Percentiles rank a stretch among this genome's conserved stretches.
phyloP scores from a whole-genome alignment of 768 basidiomycete species.

The Lentinula guzmanii region DNA sequence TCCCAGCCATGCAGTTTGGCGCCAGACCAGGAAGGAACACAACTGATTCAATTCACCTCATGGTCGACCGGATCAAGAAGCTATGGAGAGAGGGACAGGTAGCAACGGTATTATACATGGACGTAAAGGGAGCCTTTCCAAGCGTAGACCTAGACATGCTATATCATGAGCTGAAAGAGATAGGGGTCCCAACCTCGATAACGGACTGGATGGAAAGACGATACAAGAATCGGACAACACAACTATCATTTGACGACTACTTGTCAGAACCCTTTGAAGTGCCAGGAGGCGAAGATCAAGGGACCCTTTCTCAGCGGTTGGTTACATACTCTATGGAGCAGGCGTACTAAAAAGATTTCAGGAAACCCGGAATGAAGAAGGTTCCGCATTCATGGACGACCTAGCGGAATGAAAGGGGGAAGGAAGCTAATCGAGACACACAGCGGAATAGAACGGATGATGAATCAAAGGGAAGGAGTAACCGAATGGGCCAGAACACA shows the following conservation, averaged over 20 bases:
- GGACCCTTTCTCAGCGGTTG: constrained; percentile 18
- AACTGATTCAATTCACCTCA: constrained; percentile 21
- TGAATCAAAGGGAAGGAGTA: constrained; percentile 4
- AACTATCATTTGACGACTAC: constrained; percentile 20
- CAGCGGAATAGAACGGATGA: constrained; percentile 7
- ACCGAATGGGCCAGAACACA: neutral
- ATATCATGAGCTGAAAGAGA: constrained; percentile 15
- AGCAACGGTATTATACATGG: constrained; percentile 20
- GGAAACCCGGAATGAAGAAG: neutral
- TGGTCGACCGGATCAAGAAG: constrained; percentile 15
- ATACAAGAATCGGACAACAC: constrained; percentile 14
- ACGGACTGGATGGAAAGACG: constrained; percentile 10
- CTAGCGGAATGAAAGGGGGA: constrained; percentile 4
- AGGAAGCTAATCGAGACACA: constrained; percentile 5
- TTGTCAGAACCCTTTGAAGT: constrained; percentile 12
- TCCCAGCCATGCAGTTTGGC: constrained; percentile 20
- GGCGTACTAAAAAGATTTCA: constrained; percentile 5
- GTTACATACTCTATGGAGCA: constrained; percentile 16
- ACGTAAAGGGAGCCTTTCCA: constrained; percentile 23
- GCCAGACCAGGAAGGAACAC: constrained; percentile 21
- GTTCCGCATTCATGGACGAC: constrained; percentile 15
- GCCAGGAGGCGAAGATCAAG: constrained; percentile 19
- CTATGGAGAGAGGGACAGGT: constrained; percentile 18
- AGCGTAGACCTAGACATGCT: constrained; percentile 14
- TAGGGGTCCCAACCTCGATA: constrained; percentile 16